Base-by-base conservation (phyloP, 768 basidiomycete species). In the Tulasnella sp. region DNA sequence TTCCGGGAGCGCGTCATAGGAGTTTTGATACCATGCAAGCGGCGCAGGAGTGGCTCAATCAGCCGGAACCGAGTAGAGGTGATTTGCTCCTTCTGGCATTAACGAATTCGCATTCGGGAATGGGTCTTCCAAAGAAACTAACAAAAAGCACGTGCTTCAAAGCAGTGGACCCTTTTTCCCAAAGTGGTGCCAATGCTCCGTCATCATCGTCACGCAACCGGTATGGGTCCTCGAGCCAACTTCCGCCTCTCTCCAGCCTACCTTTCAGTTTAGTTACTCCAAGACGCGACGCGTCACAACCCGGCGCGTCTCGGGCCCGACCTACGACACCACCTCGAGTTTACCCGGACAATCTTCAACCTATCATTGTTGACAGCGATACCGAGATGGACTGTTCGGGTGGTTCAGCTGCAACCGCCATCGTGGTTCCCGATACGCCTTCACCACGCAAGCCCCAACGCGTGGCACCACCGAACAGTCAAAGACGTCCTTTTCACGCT, bases 1-100 rank as follows among this genome's bases (percentile, higher is more conserved):
- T 68, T 64, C 76, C 76, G 17, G 64, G 64, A 14, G 52, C 75
- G 19, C 34, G 68, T 25, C 67, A 67, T 64, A 78, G 77, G 52
- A 69, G 42, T 5, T 77, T 77, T 64, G 52, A 29, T 34, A 76
- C 38, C 36, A 42, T 7, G 8, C 73, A 71, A 42, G 54, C 29
- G 38, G 77, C 77, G 12, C 17, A 77, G 64, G 67, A 31, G 17
- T 77, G 75, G 75, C 19, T 77, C 12, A 22, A 15, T 39, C 2
- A 3, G 9, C 36, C 67, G 2, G 75, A 76, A 38, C 67, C 77
- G 72, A 73, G 39, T 34, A 64, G 31, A 64, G 58, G 58, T 64
- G 58, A 64, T 64, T 49, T 49, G 49, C 11, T 11, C 49, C 8
- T 49, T 49, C 19, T n/a, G 19, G 49, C 19, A 22, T 49, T 22